phyloP scores from a whole-genome alignment of 495 filamentous ascomycete genomes.

The Parmelia sp. region DNA sequence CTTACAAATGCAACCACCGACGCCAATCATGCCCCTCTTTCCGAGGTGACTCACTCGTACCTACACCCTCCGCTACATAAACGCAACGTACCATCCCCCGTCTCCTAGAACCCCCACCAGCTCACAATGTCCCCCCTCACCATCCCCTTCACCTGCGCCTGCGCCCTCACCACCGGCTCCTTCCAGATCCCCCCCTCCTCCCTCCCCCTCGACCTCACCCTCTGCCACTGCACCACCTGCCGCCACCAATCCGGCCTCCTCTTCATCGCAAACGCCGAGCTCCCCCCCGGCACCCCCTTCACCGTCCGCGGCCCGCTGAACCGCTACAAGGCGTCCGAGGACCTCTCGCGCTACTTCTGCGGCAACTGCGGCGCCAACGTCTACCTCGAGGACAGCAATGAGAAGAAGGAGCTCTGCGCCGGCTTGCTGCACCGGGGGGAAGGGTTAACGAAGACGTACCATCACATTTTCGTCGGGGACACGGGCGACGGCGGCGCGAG shows the following conservation, averaged over 20 bases:
- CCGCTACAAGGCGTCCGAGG: conserved; percentile 43
- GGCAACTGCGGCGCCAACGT: conserved; percentile 60
- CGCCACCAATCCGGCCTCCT: conserved; percentile 54
- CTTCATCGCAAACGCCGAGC: conserved; percentile 43
- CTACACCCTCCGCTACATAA: too few relatives aligned
- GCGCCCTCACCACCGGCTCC: too few relatives aligned
- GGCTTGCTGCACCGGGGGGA: conserved; percentile 37
- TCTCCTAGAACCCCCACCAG: too few relatives aligned
- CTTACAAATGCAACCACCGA: too few relatives aligned
- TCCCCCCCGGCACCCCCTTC: conserved; percentile 34
- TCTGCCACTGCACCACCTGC: conserved; percentile 64
- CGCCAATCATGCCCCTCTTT: too few relatives aligned
- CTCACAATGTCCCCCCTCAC: too few relatives aligned
- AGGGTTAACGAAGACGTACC: conserved; percentile 33
- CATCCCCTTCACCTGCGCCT: too few relatives aligned
- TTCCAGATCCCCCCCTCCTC: too few relatives aligned
- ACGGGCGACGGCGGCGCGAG: conserved; percentile 55
- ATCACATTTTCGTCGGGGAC: conserved; percentile 45
- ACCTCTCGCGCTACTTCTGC: conserved; percentile 59
- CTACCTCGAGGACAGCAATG: conserved; percentile 32
- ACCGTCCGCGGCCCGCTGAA: conserved; percentile 31
- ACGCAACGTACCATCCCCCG: too few relatives aligned
- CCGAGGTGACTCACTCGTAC: too few relatives aligned
- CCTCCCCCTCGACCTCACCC: too few relatives aligned
- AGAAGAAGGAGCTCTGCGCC: conserved; percentile 36